Percentiles rank a stretch among this genome's conserved stretches.
These are phyloP conservation scores for Kandelia obovata DNA, from an alignment of 345 rosid species.

Conservation along the genomic window DNA sequence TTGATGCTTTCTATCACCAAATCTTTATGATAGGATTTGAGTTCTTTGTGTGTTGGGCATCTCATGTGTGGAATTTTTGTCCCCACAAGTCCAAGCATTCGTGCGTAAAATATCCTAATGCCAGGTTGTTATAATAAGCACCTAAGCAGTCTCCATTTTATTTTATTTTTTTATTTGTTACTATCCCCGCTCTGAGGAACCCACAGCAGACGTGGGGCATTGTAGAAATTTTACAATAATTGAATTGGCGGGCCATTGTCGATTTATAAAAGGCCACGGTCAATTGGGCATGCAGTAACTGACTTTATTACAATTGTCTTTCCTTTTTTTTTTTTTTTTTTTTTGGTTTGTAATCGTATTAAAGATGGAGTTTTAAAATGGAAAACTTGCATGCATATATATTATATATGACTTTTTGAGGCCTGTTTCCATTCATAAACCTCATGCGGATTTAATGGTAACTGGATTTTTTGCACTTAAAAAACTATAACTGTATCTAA, in stretches of 20 bases:
- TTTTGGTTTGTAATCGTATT: too few species aligned
- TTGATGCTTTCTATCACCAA: slow-evolving; percentile 11
- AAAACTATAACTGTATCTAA: too few species aligned
- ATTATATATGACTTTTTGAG: too few species aligned
- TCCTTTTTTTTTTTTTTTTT: too few species aligned
- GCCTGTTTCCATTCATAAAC: too few species aligned
- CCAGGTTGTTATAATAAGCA: neutral
- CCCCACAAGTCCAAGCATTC: slow-evolving; percentile 15
- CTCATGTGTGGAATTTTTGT: slow-evolving; percentile 17
- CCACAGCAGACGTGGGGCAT: slow-evolving; percentile 15
- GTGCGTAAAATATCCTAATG: slow-evolving; percentile 11
- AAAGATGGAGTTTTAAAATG: neutral
- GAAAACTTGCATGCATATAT: neutral
- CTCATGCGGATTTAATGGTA: too few species aligned
- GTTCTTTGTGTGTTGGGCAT: slow-evolving; percentile 16
- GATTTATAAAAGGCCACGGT: neutral
- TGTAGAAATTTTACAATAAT: slow-evolving; percentile 5
- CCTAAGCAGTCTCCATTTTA: neutral
- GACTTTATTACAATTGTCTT: neutral
- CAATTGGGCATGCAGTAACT: slow-evolving; percentile 7
- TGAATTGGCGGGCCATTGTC: slow-evolving; percentile 12
- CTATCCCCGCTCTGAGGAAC: neutral
- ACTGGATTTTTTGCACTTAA: too few species aligned
- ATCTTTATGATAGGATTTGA: slow-evolving; percentile 21
- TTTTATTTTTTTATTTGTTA: neutral